Evolutionary conservation across 2,329 filamentous ascomycete species (phyloP), one percentile per base, ranked within the genome.

Genomic region (Remersonia thermophila): DNA sequence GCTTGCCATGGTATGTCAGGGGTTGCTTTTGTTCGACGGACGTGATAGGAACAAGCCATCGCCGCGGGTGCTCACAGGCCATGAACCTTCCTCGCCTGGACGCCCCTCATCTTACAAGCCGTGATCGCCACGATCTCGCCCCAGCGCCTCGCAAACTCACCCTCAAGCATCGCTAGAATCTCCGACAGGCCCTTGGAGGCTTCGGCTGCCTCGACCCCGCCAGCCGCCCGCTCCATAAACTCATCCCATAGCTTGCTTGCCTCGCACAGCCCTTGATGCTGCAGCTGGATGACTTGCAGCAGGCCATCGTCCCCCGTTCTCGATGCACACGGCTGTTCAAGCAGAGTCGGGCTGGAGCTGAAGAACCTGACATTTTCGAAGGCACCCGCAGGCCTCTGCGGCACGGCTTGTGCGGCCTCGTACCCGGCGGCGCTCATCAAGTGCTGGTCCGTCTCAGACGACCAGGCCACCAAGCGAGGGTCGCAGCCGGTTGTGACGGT

Each of bases 201-300:
- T 42, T 33, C 13, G 35, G 16, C 4, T 31, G 29, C 9, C 39
- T 32, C 23, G 35, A 34, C 12, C 41, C 44, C 9, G 17, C 30
- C 15, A 9, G n/a, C 16, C 2, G 29, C 42, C 20, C 26, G 44
- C 15, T 36, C 35, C 41, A 47, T 41, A 7, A 48, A 38, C 1
- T 46, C 44, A 14, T 46, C 33, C 45, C 45, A 50, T 25, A 50
- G 15, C 15, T 13, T 42, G 8, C 38, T 45, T 11, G 42, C 48
- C 20, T 46, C 32, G 9, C 28, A 33, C 4, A 50, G 27, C 7
- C 44, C 47, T 32, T 39, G 26, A 7, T 48, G 46, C 11, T 42
- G 38, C 7, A 42, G 30, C 15, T 41, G 35, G 2, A 35, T 35
- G 4, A 40, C 6, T 6, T 16, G 35, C 3, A 43, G n/a, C 12